Percentiles rank a stretch among this genome's conserved stretches.
These are phyloP conservation scores for Moesziomyces sp. DNA, from an alignment of 1,284 basidiomycete species.

Conservation along the genomic window DNA sequence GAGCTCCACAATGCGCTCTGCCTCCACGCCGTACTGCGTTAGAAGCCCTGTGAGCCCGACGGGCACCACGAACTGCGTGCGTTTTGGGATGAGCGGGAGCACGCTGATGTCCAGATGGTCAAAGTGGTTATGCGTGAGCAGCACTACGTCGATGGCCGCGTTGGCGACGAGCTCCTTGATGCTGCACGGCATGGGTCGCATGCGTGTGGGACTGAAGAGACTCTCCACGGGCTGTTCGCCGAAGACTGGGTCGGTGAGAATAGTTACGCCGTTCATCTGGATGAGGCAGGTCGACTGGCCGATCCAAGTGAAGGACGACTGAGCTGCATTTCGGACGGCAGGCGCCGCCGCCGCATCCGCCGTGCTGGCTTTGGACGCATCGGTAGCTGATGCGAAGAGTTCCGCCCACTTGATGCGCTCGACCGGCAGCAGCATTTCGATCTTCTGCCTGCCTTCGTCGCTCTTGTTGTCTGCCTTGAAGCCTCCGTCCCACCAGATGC, in stretches of 20 bases:
- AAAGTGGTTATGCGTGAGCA: conserved; percentile 70
- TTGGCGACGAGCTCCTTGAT: conserved; percentile 65
- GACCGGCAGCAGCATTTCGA: conserved; percentile 50
- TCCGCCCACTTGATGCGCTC: conserved; percentile 44
- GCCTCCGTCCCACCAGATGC: conserved; percentile 62
- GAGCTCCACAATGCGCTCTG: conserved; percentile 55
- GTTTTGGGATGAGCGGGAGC: conserved; percentile 48
- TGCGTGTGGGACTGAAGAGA: conserved; percentile 68
- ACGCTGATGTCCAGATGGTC: conserved; percentile 60
- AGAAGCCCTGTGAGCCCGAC: conserved; percentile 57
- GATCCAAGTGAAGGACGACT: conserved; percentile 56
- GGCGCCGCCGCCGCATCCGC: neutral
- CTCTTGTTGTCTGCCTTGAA: conserved; percentile 54
- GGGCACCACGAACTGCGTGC: conserved; percentile 61
- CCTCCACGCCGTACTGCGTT: conserved; percentile 44
- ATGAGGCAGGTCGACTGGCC: conserved; percentile 67
- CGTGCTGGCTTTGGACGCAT: no score
- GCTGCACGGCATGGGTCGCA: conserved; percentile 69
- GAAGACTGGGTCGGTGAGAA: conserved; percentile 71
- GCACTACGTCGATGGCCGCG: conserved; percentile 69
- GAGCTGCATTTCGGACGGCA: conserved; percentile 6
- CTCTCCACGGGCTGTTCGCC: conserved; percentile 69
- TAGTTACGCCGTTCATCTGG: conserved; percentile 70
- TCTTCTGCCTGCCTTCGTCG: conserved; percentile 34
- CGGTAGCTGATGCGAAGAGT: conserved; percentile 14